Conservation (phyloP, 106 monocot species). For the Dioscorea zingiberensis region DNA sequence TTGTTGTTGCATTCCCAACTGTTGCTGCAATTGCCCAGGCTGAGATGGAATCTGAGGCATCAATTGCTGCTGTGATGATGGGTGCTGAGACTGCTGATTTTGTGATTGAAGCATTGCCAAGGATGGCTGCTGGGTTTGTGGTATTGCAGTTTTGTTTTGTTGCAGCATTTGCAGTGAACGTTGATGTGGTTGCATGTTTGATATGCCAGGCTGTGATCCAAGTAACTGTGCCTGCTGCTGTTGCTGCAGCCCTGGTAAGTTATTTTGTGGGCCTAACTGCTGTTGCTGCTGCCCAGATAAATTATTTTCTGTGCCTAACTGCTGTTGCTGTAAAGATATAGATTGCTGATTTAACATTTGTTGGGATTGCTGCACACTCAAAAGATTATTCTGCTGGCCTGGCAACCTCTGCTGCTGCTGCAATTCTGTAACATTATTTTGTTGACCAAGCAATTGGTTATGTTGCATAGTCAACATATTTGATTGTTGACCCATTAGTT, state of each 20-base stretch:
- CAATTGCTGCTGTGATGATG: slow-evolving; percentile 49
- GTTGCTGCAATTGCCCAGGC: slow-evolving; percentile 54
- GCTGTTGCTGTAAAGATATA: slow-evolving; percentile 49
- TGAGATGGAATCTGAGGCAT: slow-evolving; percentile 59
- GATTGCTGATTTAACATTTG: slow-evolving; percentile 50
- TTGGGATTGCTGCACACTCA: slow-evolving; percentile 62
- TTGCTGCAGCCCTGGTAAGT: not conserved
- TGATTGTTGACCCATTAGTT: slow-evolving; percentile 41
- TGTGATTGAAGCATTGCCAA: slow-evolving; percentile 48
- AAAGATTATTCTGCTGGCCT: slow-evolving; percentile 54
- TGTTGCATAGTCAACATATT: slow-evolving; percentile 48
- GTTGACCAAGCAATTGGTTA: slow-evolving; percentile 45
- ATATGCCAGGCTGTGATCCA: slow-evolving; percentile 25
- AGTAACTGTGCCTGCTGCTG: slow-evolving; percentile 25
- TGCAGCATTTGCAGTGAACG: slow-evolving; percentile 52
- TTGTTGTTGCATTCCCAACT: slow-evolving; percentile 47
- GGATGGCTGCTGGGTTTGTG: slow-evolving; percentile 41
- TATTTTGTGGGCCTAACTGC: slow-evolving; percentile 24
- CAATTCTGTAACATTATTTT: slow-evolving; percentile 42
- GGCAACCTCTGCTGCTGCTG: slow-evolving; percentile 32
- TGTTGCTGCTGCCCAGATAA: slow-evolving; percentile 13
- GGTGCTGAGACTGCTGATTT: slow-evolving; percentile 44
- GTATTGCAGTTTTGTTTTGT: slow-evolving; percentile 35
- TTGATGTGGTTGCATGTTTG: slow-evolving; percentile 36
- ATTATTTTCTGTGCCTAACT: not conserved